Evolutionary conservation across 2,329 filamentous ascomycete species (phyloP).

Genomic region (Aureobasidium melanogenum): DNA sequence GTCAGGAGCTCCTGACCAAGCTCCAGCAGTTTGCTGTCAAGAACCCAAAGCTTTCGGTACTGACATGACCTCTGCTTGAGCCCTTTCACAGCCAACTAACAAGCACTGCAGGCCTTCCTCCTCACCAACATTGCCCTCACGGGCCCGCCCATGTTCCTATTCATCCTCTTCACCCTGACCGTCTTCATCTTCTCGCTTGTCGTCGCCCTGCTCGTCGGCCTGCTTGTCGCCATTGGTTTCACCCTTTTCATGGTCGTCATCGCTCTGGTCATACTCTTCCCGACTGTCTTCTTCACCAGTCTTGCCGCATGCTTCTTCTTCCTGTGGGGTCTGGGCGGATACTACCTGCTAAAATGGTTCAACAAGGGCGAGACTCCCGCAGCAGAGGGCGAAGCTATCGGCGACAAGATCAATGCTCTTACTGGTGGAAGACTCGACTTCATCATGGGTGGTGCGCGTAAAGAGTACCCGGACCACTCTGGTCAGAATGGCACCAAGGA

Average conservation of each 20-base stretch:
- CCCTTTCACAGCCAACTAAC: slow-evolving; percentile 3
- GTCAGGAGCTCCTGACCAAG: slow-evolving; percentile 47
- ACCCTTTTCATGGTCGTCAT: slow-evolving; percentile 59
- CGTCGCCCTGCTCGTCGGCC: slow-evolving; percentile 46
- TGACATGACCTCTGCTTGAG: slow-evolving; percentile 21
- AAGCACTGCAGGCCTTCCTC: slow-evolving; percentile 52
- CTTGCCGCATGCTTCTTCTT: slow-evolving; percentile 56
- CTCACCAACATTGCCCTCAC: slow-evolving; percentile 56
- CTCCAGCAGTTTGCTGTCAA: slow-evolving; percentile 49
- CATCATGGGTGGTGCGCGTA: slow-evolving; percentile 23
- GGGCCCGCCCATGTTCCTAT: slow-evolving; percentile 59
- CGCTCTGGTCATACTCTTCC: slow-evolving; percentile 58
- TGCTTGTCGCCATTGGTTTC: slow-evolving; percentile 49
- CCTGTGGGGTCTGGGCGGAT: slow-evolving; percentile 57
- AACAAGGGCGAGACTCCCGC: slow-evolving; percentile 23
- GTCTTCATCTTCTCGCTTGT: slow-evolving; percentile 55
- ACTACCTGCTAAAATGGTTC: slow-evolving; percentile 39
- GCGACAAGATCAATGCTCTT: slow-evolving; percentile 33
- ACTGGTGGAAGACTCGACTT: slow-evolving; percentile 31
- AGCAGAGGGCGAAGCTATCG: slow-evolving; percentile 27
- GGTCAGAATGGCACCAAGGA: slow-evolving; percentile 6
- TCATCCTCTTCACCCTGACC: slow-evolving; percentile 56
- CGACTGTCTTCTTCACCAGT: slow-evolving; percentile 58
- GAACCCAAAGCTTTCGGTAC: slow-evolving; percentile 62
- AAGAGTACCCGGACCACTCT: slow-evolving; percentile 7